Evolutionary conservation across 129 eudicot genomes (phyloP).

Genomic region (Deinandra increscens): DNA sequence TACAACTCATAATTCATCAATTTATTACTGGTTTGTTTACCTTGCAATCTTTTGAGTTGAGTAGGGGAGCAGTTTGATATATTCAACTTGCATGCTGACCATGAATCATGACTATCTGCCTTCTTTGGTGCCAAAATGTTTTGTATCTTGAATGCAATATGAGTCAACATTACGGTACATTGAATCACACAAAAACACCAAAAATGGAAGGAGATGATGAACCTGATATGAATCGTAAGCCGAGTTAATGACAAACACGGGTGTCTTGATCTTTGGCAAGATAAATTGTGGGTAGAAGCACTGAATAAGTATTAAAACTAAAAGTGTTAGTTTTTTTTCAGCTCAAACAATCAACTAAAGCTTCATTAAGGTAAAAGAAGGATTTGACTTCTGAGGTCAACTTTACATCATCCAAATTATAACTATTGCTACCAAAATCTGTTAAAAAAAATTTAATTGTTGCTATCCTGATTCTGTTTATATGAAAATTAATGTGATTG

Average conservation of each 20-base stretch:
- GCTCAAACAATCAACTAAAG: background rate
- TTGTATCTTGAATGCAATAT: conserved; percentile 33
- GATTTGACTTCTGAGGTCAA: conserved; percentile 33
- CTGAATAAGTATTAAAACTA: conserved; percentile 20
- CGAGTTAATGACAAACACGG: conserved; percentile 45
- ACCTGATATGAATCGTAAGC: conserved; percentile 53
- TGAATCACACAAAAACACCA: conserved; percentile 9
- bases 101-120: conserved; percentile 35
- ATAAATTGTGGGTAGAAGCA: conserved; percentile 47
- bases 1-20: background rate
- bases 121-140: conserved; percentile 43
- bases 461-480: background rate
- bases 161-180: background rate
- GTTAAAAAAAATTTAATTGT: background rate
- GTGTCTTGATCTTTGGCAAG: conserved; percentile 41
- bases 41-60: conserved; percentile 40
- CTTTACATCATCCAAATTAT: background rate
- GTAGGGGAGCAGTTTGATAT: conserved; percentile 33
- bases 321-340: background rate
- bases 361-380: conserved; percentile 6
- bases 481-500: conserved; percentile 5
- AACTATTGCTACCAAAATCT: background rate
- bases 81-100: conserved; percentile 36
- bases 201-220: conserved; percentile 17
- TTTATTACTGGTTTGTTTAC: conserved; percentile 13